Evolutionary conservation across 345 rosid genomes (phyloP).

Genomic region (Boechera retrofracta): DNA sequence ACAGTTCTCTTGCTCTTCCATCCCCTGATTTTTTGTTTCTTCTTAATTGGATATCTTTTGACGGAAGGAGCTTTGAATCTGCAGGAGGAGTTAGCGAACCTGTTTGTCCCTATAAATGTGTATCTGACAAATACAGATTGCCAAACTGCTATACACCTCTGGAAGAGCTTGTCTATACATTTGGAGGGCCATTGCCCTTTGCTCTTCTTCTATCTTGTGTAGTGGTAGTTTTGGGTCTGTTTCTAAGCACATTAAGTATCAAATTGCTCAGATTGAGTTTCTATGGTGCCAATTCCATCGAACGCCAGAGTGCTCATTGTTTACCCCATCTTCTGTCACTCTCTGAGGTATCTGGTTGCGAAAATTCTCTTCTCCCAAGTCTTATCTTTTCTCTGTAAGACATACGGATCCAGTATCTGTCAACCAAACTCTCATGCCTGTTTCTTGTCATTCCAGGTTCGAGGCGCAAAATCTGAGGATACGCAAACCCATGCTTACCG

Average conservation of each 20-base stretch:
- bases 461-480: constrained; percentile 91
- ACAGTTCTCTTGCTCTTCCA: constrained; percentile 12
- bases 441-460: constrained; percentile 61
- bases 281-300: constrained; percentile 63
- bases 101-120: constrained; percentile 84
- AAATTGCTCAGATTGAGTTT: constrained; percentile 69
- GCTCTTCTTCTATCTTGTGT: constrained; percentile 69
- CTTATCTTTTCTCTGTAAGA: constrained; percentile 13
- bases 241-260: constrained; percentile 73
- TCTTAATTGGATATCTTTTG: constrained; percentile 37
- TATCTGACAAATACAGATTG: constrained; percentile 90
- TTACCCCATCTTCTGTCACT: constrained; percentile 90
- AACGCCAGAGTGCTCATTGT: constrained; percentile 66
- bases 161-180: constrained; percentile 86
- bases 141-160: constrained; percentile 97
- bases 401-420: constrained; percentile 18
- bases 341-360: constrained; percentile 67
- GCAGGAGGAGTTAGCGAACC: constrained; percentile 81
- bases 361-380: neutral
- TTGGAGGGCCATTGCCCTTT: constrained; percentile 96
- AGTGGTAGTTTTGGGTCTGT: constrained; percentile 72
- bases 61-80: constrained; percentile 40
- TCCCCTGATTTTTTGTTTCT: constrained; percentile 32
- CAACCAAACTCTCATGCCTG: constrained; percentile 28
- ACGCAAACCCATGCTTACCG: constrained; percentile 93